Evolutionary conservation across 352 stramenopile species (phyloP).

Genomic region (Globisporangium heterothallicum): DNA sequence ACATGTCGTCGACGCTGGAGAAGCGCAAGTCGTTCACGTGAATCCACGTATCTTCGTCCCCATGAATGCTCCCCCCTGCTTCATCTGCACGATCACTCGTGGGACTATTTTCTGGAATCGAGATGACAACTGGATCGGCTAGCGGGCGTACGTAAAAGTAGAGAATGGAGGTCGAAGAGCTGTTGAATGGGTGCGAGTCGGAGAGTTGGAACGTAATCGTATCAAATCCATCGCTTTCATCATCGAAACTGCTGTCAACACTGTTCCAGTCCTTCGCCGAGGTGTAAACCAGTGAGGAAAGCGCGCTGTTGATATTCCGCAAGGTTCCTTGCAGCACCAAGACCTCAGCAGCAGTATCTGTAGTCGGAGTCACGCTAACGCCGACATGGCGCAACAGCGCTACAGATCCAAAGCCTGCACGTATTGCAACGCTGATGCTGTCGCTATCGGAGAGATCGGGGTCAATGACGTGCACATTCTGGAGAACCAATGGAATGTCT

Average conservation of each 20-base stretch:
- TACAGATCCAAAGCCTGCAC: slow-evolving; percentile 29
- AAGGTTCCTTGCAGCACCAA: slow-evolving; percentile 34
- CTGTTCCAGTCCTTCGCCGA: slow-evolving; percentile 69
- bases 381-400: slow-evolving; percentile 16
- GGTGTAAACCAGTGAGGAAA: slow-evolving; percentile 44
- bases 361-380: not conserved
- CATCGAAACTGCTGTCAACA: slow-evolving; percentile 21
- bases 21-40: slow-evolving; percentile 26
- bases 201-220: slow-evolving; percentile 32
- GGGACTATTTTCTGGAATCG: slow-evolving; percentile 16
- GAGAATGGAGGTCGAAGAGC: slow-evolving; percentile 23
- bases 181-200: slow-evolving; percentile 33
- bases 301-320: slow-evolving; percentile 32
- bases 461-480: slow-evolving; percentile 40
- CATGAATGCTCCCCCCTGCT: slow-evolving; percentile 20
- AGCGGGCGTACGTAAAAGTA: slow-evolving; percentile 29
- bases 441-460: slow-evolving; percentile 22
- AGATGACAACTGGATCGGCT: slow-evolving; percentile 28
- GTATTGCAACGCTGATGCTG: slow-evolving; percentile 25
- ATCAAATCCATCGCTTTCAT: slow-evolving; percentile 29
- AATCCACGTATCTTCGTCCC: slow-evolving; percentile 46
- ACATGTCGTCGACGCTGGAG: slow-evolving; percentile 39
- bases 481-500: slow-evolving; percentile 44
- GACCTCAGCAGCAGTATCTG: not conserved
- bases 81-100: slow-evolving; percentile 27